phyloP scores from a whole-genome alignment of 441 rosid genomes.

The Syzygium malaccense region DNA sequence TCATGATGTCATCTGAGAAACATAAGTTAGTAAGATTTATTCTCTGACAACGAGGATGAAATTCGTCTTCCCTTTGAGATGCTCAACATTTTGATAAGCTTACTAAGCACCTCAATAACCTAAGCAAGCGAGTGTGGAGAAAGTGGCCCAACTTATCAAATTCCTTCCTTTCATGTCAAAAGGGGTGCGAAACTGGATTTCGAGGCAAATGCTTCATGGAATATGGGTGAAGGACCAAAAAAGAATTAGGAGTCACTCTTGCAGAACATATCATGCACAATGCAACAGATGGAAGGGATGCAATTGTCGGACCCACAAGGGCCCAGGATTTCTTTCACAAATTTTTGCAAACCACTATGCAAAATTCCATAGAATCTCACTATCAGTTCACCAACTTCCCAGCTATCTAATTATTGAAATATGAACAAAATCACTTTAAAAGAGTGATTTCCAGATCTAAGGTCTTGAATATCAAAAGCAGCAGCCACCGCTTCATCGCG shows the following conservation, averaged over 20 bases:
- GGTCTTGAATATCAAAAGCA: neutral
- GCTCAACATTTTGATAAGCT: too few relatives aligned
- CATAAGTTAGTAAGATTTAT: too few relatives aligned
- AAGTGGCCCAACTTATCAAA: too few relatives aligned
- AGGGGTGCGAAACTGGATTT: neutral
- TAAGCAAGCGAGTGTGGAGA: too few relatives aligned
- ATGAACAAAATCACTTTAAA: neutral
- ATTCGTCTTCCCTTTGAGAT: too few relatives aligned
- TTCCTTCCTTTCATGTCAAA: neutral
- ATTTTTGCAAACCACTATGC: neutral
- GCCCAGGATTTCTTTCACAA: neutral
- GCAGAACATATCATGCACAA: neutral
- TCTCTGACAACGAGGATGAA: too few relatives aligned
- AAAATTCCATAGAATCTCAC: neutral
- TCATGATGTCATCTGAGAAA: too few relatives aligned
- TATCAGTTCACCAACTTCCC: neutral
- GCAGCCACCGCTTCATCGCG: neutral
- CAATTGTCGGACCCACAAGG: neutral
- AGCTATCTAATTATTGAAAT: neutral
- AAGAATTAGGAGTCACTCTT: neutral
- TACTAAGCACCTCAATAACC: too few relatives aligned
- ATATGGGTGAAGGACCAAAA: neutral
- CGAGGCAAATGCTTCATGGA: neutral
- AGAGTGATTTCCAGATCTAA: neutral
- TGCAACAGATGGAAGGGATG: neutral